Conservation (phyloP, 2,329 filamentous ascomycete species). For the Nemania serpens region DNA sequence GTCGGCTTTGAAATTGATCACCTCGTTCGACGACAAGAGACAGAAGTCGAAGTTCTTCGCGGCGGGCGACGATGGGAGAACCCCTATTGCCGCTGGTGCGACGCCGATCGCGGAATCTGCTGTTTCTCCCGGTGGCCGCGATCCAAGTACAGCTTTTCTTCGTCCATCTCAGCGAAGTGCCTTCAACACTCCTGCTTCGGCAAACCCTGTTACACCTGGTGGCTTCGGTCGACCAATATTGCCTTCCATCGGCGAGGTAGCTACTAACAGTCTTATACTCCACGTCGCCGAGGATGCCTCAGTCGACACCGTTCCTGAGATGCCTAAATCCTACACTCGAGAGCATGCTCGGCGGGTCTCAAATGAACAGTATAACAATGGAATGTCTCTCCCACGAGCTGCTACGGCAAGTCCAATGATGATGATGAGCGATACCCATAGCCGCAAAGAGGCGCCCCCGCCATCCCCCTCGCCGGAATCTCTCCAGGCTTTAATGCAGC, state of each 20-base stretch:
- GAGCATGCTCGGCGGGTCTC: slow-evolving; percentile 46
- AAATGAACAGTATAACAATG: slow-evolving; percentile 50
- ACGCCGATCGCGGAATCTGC: slow-evolving; percentile 87
- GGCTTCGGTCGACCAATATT: slow-evolving; percentile 68
- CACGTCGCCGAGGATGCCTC: slow-evolving; percentile 38
- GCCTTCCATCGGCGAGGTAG: slow-evolving; percentile 76
- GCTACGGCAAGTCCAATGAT: slow-evolving; percentile 71
- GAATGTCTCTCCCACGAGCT: slow-evolving; percentile 62
- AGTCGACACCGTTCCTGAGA: slow-evolving; percentile 34
- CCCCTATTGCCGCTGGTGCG: slow-evolving; percentile 79
- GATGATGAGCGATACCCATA: slow-evolving; percentile 59
- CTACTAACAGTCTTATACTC: slow-evolving; percentile 43
- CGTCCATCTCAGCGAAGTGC: slow-evolving; percentile 69
- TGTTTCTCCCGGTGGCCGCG: slow-evolving; percentile 70
- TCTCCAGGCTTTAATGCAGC: slow-evolving; percentile 65
- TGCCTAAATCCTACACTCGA: slow-evolving; percentile 34
- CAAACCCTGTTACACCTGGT: slow-evolving; percentile 64
- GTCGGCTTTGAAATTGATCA: slow-evolving; percentile 87
- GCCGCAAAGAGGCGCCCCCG: slow-evolving; percentile 56
- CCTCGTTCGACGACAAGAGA: slow-evolving; percentile 73
- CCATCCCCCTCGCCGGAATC: slow-evolving; percentile 71
- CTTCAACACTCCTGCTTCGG: slow-evolving; percentile 72
- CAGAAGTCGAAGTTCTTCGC: slow-evolving; percentile 69
- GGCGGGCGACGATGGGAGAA: slow-evolving; percentile 62
- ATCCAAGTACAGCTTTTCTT: slow-evolving; percentile 69